Conservation (phyloP, 805 yeast genomes). For the Wickerhamomyces sydowiorum region DNA sequence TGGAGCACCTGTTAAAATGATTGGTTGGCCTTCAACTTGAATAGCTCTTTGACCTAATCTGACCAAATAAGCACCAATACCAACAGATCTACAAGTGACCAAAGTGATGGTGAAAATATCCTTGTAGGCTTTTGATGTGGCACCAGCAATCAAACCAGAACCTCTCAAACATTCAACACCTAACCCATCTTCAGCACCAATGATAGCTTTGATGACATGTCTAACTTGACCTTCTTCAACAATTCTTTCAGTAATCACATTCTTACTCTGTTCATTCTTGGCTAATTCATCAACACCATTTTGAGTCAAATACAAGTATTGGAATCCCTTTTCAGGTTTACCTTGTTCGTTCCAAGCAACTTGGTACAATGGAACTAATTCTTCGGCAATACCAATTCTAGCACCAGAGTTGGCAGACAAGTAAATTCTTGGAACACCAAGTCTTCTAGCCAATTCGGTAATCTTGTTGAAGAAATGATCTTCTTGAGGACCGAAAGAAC, state of each 20-base stretch:
- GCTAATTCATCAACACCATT: conserved; percentile 55
- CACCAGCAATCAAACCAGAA: conserved; percentile 98
- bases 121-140: conserved; percentile 94
- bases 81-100: conserved; percentile 99
- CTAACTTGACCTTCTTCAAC: conserved; percentile 86
- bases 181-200: conserved; percentile 93
- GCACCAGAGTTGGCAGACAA: conserved; percentile 99
- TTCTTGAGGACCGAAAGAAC: conserved; percentile 97
- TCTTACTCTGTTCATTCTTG: conserved; percentile 51
- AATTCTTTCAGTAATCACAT: conserved; percentile 68
- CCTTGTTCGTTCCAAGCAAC: conserved; percentile 87
- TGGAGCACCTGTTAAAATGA: conserved; percentile 98
- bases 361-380: conserved; percentile 78
- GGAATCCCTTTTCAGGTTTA: conserved; percentile 81
- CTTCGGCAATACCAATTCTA: conserved; percentile 97
- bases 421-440: conserved; percentile 93
- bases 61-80: conserved; percentile 98
- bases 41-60: conserved; percentile 98
- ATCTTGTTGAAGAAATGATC: conserved; percentile 89
- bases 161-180: conserved; percentile 99
- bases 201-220: conserved; percentile 71
- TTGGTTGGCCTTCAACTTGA: conserved; percentile 98
- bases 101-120: conserved; percentile 97
- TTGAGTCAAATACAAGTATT: conserved; percentile 74
- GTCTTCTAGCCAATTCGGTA: conserved; percentile 83